Percentiles rank a stretch among this genome's conserved stretches.
These are phyloP conservation scores for Pharus latifolius DNA, from an alignment of 176 grass and related monocot species.

Conservation along the genomic window DNA sequence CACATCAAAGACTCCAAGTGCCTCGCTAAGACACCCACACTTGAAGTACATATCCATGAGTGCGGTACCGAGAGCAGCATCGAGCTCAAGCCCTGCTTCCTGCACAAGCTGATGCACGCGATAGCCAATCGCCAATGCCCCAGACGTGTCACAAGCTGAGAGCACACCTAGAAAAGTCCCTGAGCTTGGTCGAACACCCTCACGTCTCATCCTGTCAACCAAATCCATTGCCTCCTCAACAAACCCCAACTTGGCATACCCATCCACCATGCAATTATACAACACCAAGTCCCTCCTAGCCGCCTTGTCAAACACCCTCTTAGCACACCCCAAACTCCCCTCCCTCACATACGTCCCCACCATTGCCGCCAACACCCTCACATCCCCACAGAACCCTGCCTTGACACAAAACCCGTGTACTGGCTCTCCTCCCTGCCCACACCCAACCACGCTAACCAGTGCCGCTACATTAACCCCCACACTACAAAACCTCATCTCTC, in stretches of 20 bases:
- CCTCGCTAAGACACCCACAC: slow-evolving; percentile 23
- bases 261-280: slow-evolving; percentile 64
- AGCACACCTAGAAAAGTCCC: slow-evolving; percentile 51
- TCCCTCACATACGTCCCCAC: slow-evolving; percentile 30
- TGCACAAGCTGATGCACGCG: slow-evolving; percentile 16
- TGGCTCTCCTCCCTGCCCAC: slow-evolving; percentile 2
- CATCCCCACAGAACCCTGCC: background rate
- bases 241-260: slow-evolving; percentile 35
- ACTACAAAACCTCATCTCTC: background rate
- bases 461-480: background rate
- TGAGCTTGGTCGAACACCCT: slow-evolving; percentile 29
- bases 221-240: slow-evolving; percentile 34
- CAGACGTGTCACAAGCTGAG: slow-evolving; percentile 25
- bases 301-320: slow-evolving; percentile 30
- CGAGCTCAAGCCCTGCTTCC: slow-evolving; percentile 16
- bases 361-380: slow-evolving; percentile 41
- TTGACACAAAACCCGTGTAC: slow-evolving; percentile 46
- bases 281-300: slow-evolving; percentile 35
- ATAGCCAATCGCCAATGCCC: slow-evolving; percentile 13
- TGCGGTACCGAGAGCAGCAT: slow-evolving; percentile 36
- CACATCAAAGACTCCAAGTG: slow-evolving; percentile 24
- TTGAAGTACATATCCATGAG: slow-evolving; percentile 60
- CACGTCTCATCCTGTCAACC: slow-evolving; percentile 30
- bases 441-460: background rate
- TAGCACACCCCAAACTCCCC: background rate